These are phyloP conservation scores for Coniferiporia sulphurascens DNA, from an alignment of 1,284 basidiomycete species.

Conservation along the genomic window DNA sequence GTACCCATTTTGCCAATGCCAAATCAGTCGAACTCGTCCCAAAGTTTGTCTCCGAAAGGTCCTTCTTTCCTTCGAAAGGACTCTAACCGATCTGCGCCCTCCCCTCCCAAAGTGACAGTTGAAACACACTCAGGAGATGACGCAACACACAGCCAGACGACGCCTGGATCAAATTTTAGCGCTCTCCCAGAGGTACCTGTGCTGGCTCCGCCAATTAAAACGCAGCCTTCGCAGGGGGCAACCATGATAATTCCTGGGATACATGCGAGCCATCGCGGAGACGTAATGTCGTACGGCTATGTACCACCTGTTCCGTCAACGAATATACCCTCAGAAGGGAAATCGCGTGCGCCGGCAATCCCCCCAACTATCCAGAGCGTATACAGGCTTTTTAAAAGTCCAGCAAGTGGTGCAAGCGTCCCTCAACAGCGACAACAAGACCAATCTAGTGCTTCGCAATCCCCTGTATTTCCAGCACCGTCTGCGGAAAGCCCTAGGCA, in stretches of 20 bases:
- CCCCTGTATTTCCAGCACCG: constrained; percentile 24
- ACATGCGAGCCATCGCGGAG: constrained; percentile 71
- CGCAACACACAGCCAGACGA: background rate
- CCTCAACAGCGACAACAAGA: constrained; percentile 25
- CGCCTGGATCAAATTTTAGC: background rate
- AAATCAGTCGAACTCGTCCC: constrained; percentile 4
- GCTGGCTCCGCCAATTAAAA: constrained; percentile 45
- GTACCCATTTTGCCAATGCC: background rate
- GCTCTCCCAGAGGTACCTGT: constrained; percentile 27
- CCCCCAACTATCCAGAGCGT: constrained; percentile 53
- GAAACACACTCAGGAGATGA: constrained; percentile 10
- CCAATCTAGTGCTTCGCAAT: constrained; percentile 23
- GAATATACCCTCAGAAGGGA: constrained; percentile 34
- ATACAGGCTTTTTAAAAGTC: constrained; percentile 65
- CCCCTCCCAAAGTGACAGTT: constrained; percentile 14
- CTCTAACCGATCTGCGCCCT: constrained; percentile 9
- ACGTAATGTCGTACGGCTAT: constrained; percentile 75
- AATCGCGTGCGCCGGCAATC: constrained; percentile 34
- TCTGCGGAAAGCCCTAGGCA: constrained; percentile 29
- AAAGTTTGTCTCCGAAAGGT: constrained; percentile 1
- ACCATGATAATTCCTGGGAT: constrained; percentile 80
- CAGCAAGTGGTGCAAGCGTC: constrained; percentile 27
- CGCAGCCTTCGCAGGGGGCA: constrained; percentile 63
- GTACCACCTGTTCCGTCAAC: constrained; percentile 44
- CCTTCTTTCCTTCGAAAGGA: constrained; percentile 16